Evolutionary conservation across 108 stramenopile genomes (phyloP), one percentile per base, ranked within the genome.

Genomic region (Poteriospumella lacustris): DNA sequence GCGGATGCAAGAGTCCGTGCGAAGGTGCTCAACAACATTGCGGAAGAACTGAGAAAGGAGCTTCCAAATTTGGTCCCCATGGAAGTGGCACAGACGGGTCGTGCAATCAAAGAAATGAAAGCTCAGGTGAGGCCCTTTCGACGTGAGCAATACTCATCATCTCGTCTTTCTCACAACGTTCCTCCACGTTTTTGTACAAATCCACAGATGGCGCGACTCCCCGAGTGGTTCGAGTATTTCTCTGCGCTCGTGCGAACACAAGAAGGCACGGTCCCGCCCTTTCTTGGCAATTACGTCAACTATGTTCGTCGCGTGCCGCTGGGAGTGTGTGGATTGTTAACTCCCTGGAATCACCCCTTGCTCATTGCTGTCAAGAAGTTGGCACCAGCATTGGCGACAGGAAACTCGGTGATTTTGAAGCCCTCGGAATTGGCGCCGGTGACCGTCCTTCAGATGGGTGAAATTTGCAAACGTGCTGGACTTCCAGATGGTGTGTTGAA

Each of bases 341-440:
- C 90, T 83, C 92, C 95, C 1, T 91, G 87, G 5, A 92, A 90
- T 56, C 91, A 94, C 82, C 93, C 92, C 62, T 73, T 92, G 41
- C 78, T 93, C 1, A 80, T 94, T 76, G 89, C 90, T n/a, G 36
- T 92, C 41, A 44, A 81, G 75, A 89, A 89, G 68, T 29, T 89
- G 44, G 84, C 86, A 34, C 96, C 96, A 12, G 94, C 94, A 0
- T 79, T 96, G 43, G 92, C 90, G 12, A 91, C 93, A 0, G 96
- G 96, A 1, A 93, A 92, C 85, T 85, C 91, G 9, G 88, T 89
- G 0, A 89, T 96, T 2, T 83, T 94, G 31, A 96, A 96, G 80
- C 95, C 95, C 3, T 89, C 89, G 41, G 94, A 92, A 79, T 52
- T 89, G 56, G 91, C 93, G 58, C 95, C 95, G 0, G 77, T 93